These are phyloP conservation scores for Pythium chondricola DNA, from an alignment of 352 stramenopile species.

Conservation along the genomic window DNA sequence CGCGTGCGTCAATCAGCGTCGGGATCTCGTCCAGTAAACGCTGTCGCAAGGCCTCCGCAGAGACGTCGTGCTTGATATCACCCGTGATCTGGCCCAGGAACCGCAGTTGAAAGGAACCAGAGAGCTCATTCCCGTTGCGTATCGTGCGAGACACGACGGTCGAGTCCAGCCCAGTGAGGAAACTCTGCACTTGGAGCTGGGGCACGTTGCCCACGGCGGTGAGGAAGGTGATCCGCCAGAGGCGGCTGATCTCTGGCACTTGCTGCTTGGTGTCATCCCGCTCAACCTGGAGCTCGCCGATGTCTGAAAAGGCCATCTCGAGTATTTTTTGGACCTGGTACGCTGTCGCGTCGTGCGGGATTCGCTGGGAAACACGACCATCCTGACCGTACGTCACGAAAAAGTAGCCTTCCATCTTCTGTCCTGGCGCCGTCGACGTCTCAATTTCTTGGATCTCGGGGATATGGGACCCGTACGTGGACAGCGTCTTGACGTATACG, in stretches of 20 bases:
- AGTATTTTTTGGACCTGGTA: constrained; percentile 48
- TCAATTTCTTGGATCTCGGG: constrained; percentile 90
- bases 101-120: constrained; percentile 75
- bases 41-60: constrained; percentile 45
- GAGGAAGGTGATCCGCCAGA: constrained; percentile 90
- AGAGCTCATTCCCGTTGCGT: constrained; percentile 80
- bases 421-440: constrained; percentile 60
- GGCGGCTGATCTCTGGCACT: constrained; percentile 51
- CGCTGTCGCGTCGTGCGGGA: constrained; percentile 73
- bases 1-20: constrained; percentile 55
- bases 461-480: constrained; percentile 79
- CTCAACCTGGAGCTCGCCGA: constrained; percentile 42
- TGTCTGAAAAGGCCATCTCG: constrained; percentile 47
- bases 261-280: constrained; percentile 46
- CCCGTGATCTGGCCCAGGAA: constrained; percentile 63
- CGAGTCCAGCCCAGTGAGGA: constrained; percentile 71
- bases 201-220: constrained; percentile 77
- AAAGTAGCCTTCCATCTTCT: constrained; percentile 87
- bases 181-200: constrained; percentile 63
- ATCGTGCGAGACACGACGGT: constrained; percentile 65
- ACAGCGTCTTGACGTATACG: constrained; percentile 91
- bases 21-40: constrained; percentile 40
- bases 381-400: constrained; percentile 19
- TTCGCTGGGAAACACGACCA: constrained; percentile 26
- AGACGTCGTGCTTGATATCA: constrained; percentile 61